Conservation (phyloP, 345 rosid species). For the Punica granatum region DNA sequence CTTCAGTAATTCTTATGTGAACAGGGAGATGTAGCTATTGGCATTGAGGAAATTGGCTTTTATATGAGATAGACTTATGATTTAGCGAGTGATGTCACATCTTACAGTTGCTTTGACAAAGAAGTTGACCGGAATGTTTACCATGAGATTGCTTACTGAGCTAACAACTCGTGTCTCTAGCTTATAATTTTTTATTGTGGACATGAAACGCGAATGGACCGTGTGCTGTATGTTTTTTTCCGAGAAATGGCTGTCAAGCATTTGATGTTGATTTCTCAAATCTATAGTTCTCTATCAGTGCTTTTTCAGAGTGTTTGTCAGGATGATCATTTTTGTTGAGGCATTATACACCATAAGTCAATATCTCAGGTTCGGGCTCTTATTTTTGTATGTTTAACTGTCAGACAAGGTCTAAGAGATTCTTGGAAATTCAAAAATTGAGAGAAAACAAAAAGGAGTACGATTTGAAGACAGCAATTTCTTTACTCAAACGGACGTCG, state of each 20-base stretch:
- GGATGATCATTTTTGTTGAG: background rate
- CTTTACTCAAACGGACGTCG: slow-evolving; percentile 68
- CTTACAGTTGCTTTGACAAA: no score
- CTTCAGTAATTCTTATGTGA: no score
- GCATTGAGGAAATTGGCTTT: background rate
- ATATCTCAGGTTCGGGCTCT: background rate
- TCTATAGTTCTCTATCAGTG: background rate
- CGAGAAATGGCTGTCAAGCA: background rate
- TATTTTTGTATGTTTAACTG: slow-evolving; percentile 8
- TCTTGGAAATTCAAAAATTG: slow-evolving; percentile 91
- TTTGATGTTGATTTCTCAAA: background rate
- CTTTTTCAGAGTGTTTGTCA: background rate
- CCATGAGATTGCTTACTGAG: background rate
- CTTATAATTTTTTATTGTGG: background rate
- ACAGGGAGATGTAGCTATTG: background rate
- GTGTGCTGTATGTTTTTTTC: background rate
- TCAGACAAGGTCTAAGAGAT: slow-evolving; percentile 96
- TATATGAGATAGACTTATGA: background rate
- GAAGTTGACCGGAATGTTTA: no score
- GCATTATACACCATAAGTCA: background rate
- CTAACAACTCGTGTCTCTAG: no score
- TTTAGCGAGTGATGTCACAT: no score
- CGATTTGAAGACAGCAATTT: slow-evolving; percentile 61
- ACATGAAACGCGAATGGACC: background rate
- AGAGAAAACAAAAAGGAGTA: slow-evolving; percentile 84